Conservation (phyloP, 1,139 yeast species). For the Casaregolazyma lundiana region DNA sequence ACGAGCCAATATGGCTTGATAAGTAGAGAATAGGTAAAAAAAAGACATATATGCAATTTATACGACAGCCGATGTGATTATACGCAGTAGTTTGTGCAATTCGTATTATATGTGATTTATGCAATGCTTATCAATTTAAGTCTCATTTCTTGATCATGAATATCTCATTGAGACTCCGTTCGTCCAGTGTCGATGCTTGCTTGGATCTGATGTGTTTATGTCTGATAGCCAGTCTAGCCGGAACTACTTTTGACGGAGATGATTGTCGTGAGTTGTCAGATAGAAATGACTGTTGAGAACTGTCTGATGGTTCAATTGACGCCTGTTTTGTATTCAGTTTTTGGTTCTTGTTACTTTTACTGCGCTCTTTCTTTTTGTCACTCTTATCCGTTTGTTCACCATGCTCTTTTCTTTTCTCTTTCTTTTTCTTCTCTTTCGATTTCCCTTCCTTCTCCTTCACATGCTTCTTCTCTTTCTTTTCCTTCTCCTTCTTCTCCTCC, state of each 20-base stretch:
- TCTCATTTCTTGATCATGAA: conserved; percentile 55
- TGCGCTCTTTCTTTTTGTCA: conserved; percentile 31
- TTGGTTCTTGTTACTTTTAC: no score
- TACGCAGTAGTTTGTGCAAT: no score
- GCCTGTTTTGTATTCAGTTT: no score
- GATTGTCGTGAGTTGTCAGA: conserved; percentile 30
- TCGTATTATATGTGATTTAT: no score
- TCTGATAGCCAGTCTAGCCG: conserved; percentile 46
- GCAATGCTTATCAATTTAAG: neutral
- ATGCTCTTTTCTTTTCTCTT: conserved; percentile 20
- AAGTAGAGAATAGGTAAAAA: neutral
- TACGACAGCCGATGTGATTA: no score
- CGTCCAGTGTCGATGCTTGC: conserved; percentile 85
- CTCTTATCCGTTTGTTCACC: conserved; percentile 29
- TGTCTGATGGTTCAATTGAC: conserved; percentile 14
- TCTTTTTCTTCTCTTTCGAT: conserved; percentile 33
- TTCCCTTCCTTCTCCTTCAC: conserved; percentile 29
- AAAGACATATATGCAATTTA: no score
- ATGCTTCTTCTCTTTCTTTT: conserved; percentile 29
- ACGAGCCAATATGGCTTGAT: neutral
- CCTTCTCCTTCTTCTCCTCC: conserved; percentile 31
- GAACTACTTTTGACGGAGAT: conserved; percentile 30
- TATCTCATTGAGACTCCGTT: conserved; percentile 83
- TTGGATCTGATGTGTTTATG: conserved; percentile 85
- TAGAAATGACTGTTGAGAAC: conserved; percentile 18